Base-by-base conservation (phyloP, 495 filamentous ascomycete genomes). In the Thozetella sp. region DNA sequence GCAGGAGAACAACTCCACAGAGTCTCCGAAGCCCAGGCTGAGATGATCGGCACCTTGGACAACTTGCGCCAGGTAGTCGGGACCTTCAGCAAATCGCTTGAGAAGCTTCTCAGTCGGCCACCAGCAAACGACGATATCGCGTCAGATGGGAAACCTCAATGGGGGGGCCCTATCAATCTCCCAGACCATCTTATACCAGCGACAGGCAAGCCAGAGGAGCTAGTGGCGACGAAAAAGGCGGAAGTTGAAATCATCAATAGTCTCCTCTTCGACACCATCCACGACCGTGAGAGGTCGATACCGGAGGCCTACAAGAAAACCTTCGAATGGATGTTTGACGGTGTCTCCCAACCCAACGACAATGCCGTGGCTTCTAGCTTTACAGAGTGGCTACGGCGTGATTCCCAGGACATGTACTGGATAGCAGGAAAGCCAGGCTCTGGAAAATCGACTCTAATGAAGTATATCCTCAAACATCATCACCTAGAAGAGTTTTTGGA, bases 371-470 rank as follows among this genome's bases (percentile, higher is more conserved):
- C 20, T 10, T 25, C 43, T 17, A 20, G 15, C 48, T 60, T 51
- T 54, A 25, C 23, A 26, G 25, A 27, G n/a, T 56, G 57, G 58
- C 50, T 50, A 22, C 34, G 22, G 34, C 40, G 40, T 54, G n/a
- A 37, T 23, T 43, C 23, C 22, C 22, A 34, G 24, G 30, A 37
- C 26, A 25, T 63, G 22, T 58, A 46, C 26, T 58, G 51, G 61
- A 45, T 59, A 11, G 37, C 26, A 2, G 56, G 56, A 13, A 59
- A 59, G 22, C 48, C 50, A 30, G 56, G 56, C 2, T 34, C 45
- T 11, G 56, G 56, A n/a, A 53, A 59, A 22, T 59, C 56, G 15
- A 59, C 46, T 0, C 22, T 59, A 20, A 55, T 51, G 46, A 59
- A 55, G 54, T 55, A 43, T 24, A 27, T 63, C 1, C 19, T 22